These are phyloP conservation scores for Xylariaceae sp. DNA, from an alignment of 2,329 filamentous ascomycete species.

Conservation along the genomic window DNA sequence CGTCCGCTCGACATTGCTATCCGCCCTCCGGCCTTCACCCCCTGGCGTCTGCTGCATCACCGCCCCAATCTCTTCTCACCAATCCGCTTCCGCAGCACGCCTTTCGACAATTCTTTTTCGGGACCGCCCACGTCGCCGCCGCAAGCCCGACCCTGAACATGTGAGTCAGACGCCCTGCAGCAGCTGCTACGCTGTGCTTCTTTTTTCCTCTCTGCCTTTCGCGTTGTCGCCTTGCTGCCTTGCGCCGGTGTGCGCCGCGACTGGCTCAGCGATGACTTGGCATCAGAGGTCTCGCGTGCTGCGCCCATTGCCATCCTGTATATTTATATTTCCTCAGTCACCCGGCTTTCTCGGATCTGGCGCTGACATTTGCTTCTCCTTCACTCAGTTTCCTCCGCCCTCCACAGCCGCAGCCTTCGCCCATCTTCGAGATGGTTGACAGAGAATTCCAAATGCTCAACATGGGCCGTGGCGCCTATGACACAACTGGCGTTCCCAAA, in stretches of 20 bases:
- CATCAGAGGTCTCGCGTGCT: conserved; percentile 2
- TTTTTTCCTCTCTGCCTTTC: conserved; percentile 13
- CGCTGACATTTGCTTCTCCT: conserved; percentile 12
- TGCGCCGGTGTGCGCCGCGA: conserved; percentile 7
- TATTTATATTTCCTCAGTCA: conserved; percentile 11
- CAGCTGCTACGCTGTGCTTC: conserved; percentile 12
- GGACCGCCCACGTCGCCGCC: conserved; percentile 19
- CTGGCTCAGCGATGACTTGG: conserved; percentile 7
- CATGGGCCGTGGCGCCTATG: conserved; percentile 29
- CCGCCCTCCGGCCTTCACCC: conserved; percentile 19
- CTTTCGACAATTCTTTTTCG: conserved; percentile 13
- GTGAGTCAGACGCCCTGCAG: conserved; percentile 27
- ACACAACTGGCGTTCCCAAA: conserved; percentile 28
- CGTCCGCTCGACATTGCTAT: no score
- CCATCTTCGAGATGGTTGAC: conserved; percentile 20
- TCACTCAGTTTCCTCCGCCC: conserved; percentile 2
- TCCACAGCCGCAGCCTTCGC: conserved; percentile 4
- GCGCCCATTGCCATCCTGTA: neutral
- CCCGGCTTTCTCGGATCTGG: conserved; percentile 2
- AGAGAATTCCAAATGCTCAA: conserved; percentile 24
- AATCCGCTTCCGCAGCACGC: conserved; percentile 18
- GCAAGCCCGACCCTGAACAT: conserved; percentile 20
- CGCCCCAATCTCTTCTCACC: conserved; percentile 19
- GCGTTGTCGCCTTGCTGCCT: conserved; percentile 6
- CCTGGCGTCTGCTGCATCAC: conserved; percentile 21